Evolutionary conservation across 805 yeast species (phyloP).

Genomic region (Saccharomyces eubayanus): DNA sequence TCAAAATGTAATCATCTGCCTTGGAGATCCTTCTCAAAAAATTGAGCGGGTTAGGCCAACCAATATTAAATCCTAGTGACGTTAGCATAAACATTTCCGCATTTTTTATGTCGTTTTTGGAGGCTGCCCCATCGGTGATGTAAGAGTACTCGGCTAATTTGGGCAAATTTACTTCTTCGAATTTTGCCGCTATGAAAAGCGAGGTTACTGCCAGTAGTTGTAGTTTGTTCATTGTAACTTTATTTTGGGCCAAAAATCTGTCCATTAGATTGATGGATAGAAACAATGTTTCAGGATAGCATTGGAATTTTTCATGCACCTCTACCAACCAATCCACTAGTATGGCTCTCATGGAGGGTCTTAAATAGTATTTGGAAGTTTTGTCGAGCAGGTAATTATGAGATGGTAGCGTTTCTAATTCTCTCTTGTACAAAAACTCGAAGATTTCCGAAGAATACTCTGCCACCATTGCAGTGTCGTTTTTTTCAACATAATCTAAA

Average conservation of each 20-base stretch:
- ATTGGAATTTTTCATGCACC: constrained; percentile 74
- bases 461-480: constrained; percentile 79
- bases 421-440: constrained; percentile 61
- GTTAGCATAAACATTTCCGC: constrained; percentile 77
- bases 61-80: constrained; percentile 62
- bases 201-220: constrained; percentile 84
- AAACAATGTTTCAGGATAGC: constrained; percentile 78
- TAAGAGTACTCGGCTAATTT: constrained; percentile 78
- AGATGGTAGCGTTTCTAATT: constrained; percentile 60
- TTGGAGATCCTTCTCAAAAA: constrained; percentile 81
- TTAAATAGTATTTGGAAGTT: constrained; percentile 49
- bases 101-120: constrained; percentile 69
- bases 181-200: constrained; percentile 82
- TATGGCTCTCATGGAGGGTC: constrained; percentile 78
- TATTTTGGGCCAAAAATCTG: constrained; percentile 67
- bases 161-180: constrained; percentile 86
- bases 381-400: constrained; percentile 47
- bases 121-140: constrained; percentile 78
- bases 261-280: constrained; percentile 82
- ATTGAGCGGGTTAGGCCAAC: constrained; percentile 85
- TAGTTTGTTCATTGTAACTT: constrained; percentile 66
- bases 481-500: constrained; percentile 58
- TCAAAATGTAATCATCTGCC: constrained; percentile 83
- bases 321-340: constrained; percentile 92
- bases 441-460: constrained; percentile 87